Percentiles rank a stretch among this genome's conserved stretches.
Conservation (phyloP, 768 basidiomycete species). For the Tricholoma terreum region DNA sequence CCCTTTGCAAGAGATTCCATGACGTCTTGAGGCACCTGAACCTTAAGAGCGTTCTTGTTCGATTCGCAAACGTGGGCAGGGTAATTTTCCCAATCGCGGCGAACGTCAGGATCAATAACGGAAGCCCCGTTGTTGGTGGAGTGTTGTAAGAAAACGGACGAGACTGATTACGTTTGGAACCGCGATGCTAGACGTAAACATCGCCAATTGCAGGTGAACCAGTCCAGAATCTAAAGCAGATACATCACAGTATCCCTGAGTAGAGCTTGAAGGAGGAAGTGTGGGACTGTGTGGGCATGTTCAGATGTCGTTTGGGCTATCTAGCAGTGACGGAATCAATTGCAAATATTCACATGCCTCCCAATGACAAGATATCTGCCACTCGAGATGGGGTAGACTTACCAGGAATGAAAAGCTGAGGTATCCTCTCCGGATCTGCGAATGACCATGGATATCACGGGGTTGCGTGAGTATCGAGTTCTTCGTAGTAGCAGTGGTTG, state of each 20-base stretch:
- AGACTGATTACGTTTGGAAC: slow-evolving; percentile 22
- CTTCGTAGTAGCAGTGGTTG: no score
- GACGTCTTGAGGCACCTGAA: slow-evolving; percentile 37
- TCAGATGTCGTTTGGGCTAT: no score
- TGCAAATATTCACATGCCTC: no score
- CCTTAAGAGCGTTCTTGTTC: slow-evolving; percentile 22
- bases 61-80: slow-evolving; percentile 34
- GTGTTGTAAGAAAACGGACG: slow-evolving; percentile 50
- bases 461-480: no score
- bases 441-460: no score
- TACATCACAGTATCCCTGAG: slow-evolving; percentile 51
- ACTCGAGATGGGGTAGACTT: no score
- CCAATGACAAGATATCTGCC: no score
- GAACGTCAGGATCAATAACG: slow-evolving; percentile 56
- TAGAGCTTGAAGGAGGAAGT: slow-evolving; percentile 36
- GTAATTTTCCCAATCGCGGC: slow-evolving; percentile 43
- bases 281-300: no score
- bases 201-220: slow-evolving; percentile 35
- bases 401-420: no score
- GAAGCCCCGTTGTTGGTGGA: slow-evolving; percentile 36
- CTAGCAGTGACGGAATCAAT: no score
- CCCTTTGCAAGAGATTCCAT: slow-evolving; percentile 49
- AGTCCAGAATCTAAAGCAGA: slow-evolving; percentile 56
- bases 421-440: no score
- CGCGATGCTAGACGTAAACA: slow-evolving; percentile 33